phyloP scores from a whole-genome alignment of 75 land plant species.

The Pseudotsuga menziesii region DNA sequence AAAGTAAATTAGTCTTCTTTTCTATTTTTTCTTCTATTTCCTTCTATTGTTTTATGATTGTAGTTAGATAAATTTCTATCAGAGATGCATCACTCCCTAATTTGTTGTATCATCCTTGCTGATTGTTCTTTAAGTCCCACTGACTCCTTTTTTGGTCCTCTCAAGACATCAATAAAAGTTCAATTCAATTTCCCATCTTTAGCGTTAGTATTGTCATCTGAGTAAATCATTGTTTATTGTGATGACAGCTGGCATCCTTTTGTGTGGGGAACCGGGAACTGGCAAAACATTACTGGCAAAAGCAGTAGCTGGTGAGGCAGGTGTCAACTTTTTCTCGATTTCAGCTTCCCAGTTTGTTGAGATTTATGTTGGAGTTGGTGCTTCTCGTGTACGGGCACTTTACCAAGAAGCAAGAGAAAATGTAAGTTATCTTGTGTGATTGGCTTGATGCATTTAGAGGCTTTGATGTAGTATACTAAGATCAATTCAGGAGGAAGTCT shows the following conservation, averaged over 20 bases:
- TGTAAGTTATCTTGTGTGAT: constrained; percentile 37
- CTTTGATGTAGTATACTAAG: constrained; percentile 6
- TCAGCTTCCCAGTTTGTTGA: constrained; percentile 99
- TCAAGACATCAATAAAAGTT: no score
- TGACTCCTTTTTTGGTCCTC: no score
- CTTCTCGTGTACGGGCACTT: constrained; percentile 92
- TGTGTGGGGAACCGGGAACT: constrained; percentile 97
- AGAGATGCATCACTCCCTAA: no score
- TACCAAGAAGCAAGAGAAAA: constrained; percentile 92
- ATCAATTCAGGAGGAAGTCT: not conserved
- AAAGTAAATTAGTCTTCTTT: no score
- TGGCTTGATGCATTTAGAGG: not conserved
- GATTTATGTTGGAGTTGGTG: constrained; percentile 99
- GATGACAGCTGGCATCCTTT: constrained; percentile 87
- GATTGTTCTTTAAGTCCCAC: no score
- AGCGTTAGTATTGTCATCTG: no score
- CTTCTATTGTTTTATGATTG: no score
- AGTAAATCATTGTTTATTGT: not conserved
- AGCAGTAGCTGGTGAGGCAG: constrained; percentile 99
- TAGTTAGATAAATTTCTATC: no score
- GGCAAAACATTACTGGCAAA: constrained; percentile 96
- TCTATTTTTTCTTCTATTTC: no score
- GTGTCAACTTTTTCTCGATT: constrained; percentile 93
- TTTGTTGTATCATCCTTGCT: no score
- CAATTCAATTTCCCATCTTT: no score